Evolutionary conservation across 345 rosid genomes (phyloP).

Genomic region (Luvunga scandens): DNA sequence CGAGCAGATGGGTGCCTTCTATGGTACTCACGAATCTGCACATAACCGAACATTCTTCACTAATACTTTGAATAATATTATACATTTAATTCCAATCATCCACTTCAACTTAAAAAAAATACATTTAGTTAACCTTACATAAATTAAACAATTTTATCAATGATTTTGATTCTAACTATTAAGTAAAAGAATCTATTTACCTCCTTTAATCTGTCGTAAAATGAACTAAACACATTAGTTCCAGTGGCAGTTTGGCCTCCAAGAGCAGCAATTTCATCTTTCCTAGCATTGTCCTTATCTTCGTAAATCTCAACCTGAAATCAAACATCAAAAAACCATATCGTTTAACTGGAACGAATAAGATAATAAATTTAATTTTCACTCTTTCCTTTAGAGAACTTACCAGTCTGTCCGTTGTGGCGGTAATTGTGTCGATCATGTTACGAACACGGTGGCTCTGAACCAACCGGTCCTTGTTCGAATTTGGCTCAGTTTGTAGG

Average conservation of each 20-base stretch:
- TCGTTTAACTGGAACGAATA: not conserved
- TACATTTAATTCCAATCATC: too few species aligned
- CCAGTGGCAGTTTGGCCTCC: slow-evolving; percentile 84
- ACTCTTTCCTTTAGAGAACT: not conserved
- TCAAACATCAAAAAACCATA: not conserved
- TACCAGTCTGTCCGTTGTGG: slow-evolving; percentile 71
- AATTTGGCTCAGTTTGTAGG: slow-evolving; percentile 73
- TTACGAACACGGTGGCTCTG: slow-evolving; percentile 94
- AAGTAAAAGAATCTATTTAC: slow-evolving; percentile 26
- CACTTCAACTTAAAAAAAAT: too few species aligned
- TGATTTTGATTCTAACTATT: not conserved
- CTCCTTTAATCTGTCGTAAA: slow-evolving; percentile 94
- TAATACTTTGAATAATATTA: not conserved
- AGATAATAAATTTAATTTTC: not conserved
- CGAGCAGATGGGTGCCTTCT: slow-evolving; percentile 83
- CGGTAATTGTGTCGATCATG: slow-evolving; percentile 63
- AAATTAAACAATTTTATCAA: not conserved
- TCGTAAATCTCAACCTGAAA: slow-evolving; percentile 78
- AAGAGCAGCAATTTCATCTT: slow-evolving; percentile 90
- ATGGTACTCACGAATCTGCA: slow-evolving; percentile 87
- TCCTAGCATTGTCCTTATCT: slow-evolving; percentile 84
- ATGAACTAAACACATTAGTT: slow-evolving; percentile 72
- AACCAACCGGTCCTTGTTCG: slow-evolving; percentile 63
- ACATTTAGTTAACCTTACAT: not conserved
- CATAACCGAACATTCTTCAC: not conserved